Percentiles rank a stretch among this genome's conserved stretches.
Conservation (phyloP, 2,329 filamentous ascomycete genomes). For the Spiromastix sp. region DNA sequence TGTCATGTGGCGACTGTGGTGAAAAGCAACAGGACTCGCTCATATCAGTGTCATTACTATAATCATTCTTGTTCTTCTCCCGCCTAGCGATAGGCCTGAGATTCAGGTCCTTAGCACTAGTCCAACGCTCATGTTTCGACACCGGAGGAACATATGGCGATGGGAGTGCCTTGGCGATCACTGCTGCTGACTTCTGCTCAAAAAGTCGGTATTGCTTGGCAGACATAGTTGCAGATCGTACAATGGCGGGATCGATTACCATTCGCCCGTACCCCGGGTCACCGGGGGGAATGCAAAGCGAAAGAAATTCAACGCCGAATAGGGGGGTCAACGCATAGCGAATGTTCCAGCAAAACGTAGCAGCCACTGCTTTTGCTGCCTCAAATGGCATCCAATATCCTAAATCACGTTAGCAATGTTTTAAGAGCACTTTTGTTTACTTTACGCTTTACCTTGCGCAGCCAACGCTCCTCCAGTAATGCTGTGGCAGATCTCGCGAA, state of each 20-base stretch:
- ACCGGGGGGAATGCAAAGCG: slow-evolving; percentile 56
- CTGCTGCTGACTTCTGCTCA: slow-evolving; percentile 6
- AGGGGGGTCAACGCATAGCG: slow-evolving; percentile 78
- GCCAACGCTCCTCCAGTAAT: slow-evolving; percentile 86
- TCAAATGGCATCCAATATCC: slow-evolving; percentile 95
- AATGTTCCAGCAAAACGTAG: slow-evolving; percentile 81
- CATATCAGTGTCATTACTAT: slow-evolving; percentile 1
- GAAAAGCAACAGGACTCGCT: slow-evolving; percentile 4
- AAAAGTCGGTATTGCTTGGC: slow-evolving; percentile 13
- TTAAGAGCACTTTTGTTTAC: slow-evolving; percentile 1
- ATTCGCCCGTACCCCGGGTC: slow-evolving; percentile 33
- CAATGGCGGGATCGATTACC: slow-evolving; percentile 14
- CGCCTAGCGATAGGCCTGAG: background rate
- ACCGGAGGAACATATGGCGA: background rate
- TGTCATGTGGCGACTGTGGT: background rate
- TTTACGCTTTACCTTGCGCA: slow-evolving; percentile 62
- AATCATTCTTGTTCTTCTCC: background rate
- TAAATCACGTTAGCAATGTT: slow-evolving; percentile 29
- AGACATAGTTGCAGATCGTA: slow-evolving; percentile 14
- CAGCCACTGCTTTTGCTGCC: slow-evolving; percentile 76
- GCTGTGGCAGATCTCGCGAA: slow-evolving; percentile 83
- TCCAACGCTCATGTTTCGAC: background rate
- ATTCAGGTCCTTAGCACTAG: slow-evolving; percentile 1
- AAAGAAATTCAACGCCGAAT: slow-evolving; percentile 74
- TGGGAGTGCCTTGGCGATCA: background rate